Base-by-base conservation (phyloP, 768 basidiomycete species). In the Chiua virens region DNA sequence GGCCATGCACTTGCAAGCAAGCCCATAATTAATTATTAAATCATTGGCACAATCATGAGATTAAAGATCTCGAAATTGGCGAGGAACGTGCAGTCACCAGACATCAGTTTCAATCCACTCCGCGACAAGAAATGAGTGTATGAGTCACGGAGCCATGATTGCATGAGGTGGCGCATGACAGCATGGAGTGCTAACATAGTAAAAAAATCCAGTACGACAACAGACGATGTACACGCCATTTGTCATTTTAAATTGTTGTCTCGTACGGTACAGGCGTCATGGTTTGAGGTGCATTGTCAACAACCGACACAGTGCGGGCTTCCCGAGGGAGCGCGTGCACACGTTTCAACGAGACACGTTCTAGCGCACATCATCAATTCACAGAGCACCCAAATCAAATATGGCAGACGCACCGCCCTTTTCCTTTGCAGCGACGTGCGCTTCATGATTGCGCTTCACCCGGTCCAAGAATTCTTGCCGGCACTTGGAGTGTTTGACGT, bases 391-490 rank as follows among this genome's bases (percentile, higher is more conserved):
- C 15, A 25, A 11, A 18, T 32, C 32, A 34, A 23, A 50, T 13
- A 43, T 4, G 14, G 17, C 2, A 4, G 8, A 83, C 87, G 71
- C 68, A 89, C 63, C 90, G 67, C 93, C 94, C 77, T 85, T 91
- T 73, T 80, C 87, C 81, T 91, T 92, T 44, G 95, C 94, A 63
- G 81, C 90, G 58, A 69, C 84, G 69, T 89, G 92, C 57, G 85
- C 83, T 20, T 79, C 80, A 55, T 89, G 89, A 79, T 98, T 98
- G 59, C 78, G 74, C 83, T 96, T 90, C 67, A 98, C 97, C 61
- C 97, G 80, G 73, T 92, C 90, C 71, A 97, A 77, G 78, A 99
- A 99, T 74, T 98, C 96, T 75, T 95, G 87, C 66, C 96, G 85
- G 75, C 96, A 98, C 76, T 92, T 92, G 64, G 95, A 98, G 83